Evolutionary conservation across 768 basidiomycete genomes (phyloP).

Genomic region (Leccinellum luteum): DNA sequence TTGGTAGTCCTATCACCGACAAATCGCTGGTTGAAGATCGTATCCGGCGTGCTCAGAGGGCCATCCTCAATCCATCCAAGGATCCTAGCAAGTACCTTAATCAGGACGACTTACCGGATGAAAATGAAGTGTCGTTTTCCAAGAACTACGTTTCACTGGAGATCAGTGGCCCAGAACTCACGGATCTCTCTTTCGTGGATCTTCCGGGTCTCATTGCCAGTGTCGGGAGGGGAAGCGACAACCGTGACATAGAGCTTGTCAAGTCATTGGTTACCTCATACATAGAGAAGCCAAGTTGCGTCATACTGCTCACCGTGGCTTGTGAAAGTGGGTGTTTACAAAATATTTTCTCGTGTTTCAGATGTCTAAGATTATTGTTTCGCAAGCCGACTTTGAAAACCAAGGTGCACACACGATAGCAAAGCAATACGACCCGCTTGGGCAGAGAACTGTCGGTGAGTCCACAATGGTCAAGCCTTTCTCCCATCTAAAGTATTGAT

Average conservation of each 20-base stretch:
- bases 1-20: constrained; percentile 48
- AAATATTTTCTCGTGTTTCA: not conserved
- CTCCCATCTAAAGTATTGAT: constrained; percentile 36
- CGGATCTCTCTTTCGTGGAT: constrained; percentile 65
- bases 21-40: constrained; percentile 60
- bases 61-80: constrained; percentile 57
- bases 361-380: constrained; percentile 37
- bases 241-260: constrained; percentile 60
- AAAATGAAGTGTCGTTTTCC: constrained; percentile 43
- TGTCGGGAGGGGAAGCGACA: constrained; percentile 46
- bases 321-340: constrained; percentile 28
- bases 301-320: constrained; percentile 66
- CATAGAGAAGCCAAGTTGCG: constrained; percentile 64
- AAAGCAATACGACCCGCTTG: constrained; percentile 56
- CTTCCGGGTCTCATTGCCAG: constrained; percentile 64
- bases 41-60: constrained; percentile 62
- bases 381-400: constrained; percentile 76
- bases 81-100: constrained; percentile 15
- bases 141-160: constrained; percentile 54
- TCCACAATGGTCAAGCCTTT: constrained; percentile 41
- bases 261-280: constrained; percentile 55
- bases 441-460: constrained; percentile 68
- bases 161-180: constrained; percentile 57
- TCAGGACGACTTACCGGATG: constrained; percentile 4
- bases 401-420: constrained; percentile 72